Evolutionary conservation across 257 asterid species (phyloP).

Genomic region (Mentha longifolia): DNA sequence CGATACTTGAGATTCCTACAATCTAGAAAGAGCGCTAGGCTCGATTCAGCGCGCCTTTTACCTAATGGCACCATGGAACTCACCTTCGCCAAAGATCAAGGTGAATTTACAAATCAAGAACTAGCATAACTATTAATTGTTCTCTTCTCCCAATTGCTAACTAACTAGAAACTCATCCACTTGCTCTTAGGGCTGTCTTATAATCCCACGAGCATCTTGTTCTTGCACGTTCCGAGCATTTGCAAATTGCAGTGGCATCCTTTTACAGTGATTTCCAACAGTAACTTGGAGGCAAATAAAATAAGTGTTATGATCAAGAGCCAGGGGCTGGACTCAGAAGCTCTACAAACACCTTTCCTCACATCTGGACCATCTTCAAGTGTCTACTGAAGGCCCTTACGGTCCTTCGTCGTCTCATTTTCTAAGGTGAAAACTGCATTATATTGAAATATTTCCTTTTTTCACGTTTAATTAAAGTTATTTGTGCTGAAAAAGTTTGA

Average conservation of each 20-base stretch:
- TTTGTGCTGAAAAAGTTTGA: not conserved
- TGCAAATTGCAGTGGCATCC: conserved; percentile 67
- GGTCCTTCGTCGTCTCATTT: conserved; percentile 38
- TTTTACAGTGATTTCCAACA: conserved; percentile 49
- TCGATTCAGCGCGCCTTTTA: conserved; percentile 55
- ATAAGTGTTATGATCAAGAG: conserved; percentile 46
- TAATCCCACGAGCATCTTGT: conserved; percentile 47
- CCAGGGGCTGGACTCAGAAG: conserved; percentile 53
- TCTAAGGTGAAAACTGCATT: too few species aligned
- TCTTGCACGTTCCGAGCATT: conserved; percentile 52
- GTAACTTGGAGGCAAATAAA: conserved; percentile 39
- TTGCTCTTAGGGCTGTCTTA: conserved; percentile 43
- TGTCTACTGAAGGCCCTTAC: conserved; percentile 65
- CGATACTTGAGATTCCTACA: conserved; percentile 63
- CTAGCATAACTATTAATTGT: too few species aligned
- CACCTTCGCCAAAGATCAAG: conserved; percentile 68
- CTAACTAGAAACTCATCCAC: too few species aligned
- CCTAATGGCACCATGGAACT: conserved; percentile 63
- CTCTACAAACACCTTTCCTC: conserved; percentile 44
- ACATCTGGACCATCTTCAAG: conserved; percentile 43
- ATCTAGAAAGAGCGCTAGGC: conserved; percentile 46
- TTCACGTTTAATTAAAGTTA: too few species aligned
- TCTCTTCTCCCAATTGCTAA: too few species aligned
- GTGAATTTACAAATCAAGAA: conserved; percentile 24
- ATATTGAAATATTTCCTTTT: too few species aligned